Percentiles rank a stretch among this genome's conserved stretches.
phyloP scores from a whole-genome alignment of 164 flowering plant genomes.

The Taxillus chinensis region DNA sequence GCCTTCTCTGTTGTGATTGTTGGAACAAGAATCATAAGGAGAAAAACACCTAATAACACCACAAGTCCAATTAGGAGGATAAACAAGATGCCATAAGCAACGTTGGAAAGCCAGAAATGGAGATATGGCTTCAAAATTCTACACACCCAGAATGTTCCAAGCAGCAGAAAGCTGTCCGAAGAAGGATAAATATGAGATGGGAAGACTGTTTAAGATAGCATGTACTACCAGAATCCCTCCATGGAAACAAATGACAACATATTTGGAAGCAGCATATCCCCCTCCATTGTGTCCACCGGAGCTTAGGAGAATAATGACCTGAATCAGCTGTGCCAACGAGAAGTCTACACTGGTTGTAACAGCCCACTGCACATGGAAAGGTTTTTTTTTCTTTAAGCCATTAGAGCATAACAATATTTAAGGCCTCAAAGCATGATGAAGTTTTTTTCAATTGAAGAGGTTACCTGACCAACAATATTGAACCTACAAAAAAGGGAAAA shows the following conservation, averaged over 20 bases:
- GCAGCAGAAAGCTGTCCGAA: slow-evolving; percentile 87
- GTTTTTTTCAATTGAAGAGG: slow-evolving; percentile 5
- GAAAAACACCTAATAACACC: slow-evolving; percentile 54
- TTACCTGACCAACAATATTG: slow-evolving; percentile 99
- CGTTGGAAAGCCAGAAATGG: not conserved
- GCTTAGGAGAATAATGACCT: slow-evolving; percentile 85
- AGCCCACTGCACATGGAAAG: slow-evolving; percentile 79
- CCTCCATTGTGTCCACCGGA: slow-evolving; percentile 91
- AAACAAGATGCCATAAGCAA: not conserved
- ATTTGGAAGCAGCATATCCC: slow-evolving; percentile 77
- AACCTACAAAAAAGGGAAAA: slow-evolving; percentile 54
- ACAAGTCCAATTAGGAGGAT: not conserved
- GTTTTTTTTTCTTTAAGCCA: not conserved
- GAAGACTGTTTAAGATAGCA: slow-evolving; percentile 76
- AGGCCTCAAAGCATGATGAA: slow-evolving; percentile 4
- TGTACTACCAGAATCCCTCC: slow-evolving; percentile 66
- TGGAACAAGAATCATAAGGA: slow-evolving; percentile 83
- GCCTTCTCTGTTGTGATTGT: slow-evolving; percentile 68
- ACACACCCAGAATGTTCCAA: slow-evolving; percentile 81
- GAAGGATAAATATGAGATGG: slow-evolving; percentile 68
- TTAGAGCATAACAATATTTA: slow-evolving; percentile 6
- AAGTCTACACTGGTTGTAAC: slow-evolving; percentile 90
- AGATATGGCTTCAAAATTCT: not conserved
- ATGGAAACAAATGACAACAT: slow-evolving; percentile 61
- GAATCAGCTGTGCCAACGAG: slow-evolving; percentile 84